Conservation (phyloP, 2,329 filamentous ascomycete genomes). For the Ascochyta lentis region DNA sequence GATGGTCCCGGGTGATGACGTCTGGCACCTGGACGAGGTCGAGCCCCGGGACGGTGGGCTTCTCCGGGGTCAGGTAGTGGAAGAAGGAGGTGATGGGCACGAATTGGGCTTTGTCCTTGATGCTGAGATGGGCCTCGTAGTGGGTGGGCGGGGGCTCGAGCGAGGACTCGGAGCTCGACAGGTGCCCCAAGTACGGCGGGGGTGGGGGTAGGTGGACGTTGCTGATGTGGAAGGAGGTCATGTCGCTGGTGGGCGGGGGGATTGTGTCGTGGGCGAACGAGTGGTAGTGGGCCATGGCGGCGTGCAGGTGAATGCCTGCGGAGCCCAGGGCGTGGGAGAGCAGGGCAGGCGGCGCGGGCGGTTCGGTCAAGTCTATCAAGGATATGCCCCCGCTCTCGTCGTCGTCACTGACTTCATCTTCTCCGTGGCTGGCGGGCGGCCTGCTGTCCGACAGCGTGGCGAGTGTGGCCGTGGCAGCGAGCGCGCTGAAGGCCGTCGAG, state of each 20-base stretch:
- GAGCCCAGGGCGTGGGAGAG: constrained; percentile 2
- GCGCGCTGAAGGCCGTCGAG: constrained; percentile 27
- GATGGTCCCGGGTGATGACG: constrained; percentile 39
- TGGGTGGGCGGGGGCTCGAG: constrained; percentile 32
- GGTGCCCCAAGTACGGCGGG: constrained; percentile 17
- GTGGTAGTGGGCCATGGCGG: constrained; percentile 25
- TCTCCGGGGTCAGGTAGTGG: constrained; percentile 25
- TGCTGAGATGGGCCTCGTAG: constrained; percentile 38
- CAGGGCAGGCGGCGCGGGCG: constrained; percentile 11
- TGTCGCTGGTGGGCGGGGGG: constrained; percentile 15
- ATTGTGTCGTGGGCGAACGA: constrained; percentile 18
- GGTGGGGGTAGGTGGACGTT: constrained; percentile 20
- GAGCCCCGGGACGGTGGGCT: constrained; percentile 27
- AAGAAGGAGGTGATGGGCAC: constrained; percentile 40
- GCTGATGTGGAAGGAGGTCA: constrained; percentile 22
- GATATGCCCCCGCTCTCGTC: constrained; percentile 38
- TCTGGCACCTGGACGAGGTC: constrained; percentile 33
- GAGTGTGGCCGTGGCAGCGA: constrained; percentile 37
- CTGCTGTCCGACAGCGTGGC: constrained; percentile 40
- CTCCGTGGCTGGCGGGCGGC: constrained; percentile 35
- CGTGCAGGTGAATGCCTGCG: constrained; percentile 19
- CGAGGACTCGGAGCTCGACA: constrained; percentile 25
- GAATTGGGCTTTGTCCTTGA: constrained; percentile 40
- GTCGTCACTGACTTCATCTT: constrained; percentile 25
- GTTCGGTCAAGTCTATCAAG: constrained; percentile 23